Evolutionary conservation across 176 grass and related monocot species (phyloP).

Genomic region (Triticum urartu): DNA sequence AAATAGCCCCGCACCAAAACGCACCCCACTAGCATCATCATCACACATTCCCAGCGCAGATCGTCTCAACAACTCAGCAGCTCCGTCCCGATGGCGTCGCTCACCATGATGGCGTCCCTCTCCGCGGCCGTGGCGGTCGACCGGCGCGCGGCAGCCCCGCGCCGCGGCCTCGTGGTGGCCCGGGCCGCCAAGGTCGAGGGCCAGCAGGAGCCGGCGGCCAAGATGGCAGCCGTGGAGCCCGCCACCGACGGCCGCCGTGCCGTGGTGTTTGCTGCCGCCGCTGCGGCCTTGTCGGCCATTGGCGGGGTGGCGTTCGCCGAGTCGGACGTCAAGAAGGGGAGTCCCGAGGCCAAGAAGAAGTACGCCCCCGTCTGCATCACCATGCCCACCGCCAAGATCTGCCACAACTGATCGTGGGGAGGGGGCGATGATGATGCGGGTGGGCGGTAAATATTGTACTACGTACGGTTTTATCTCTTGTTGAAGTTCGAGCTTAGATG

Average conservation of each 20-base stretch:
- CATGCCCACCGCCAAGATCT: constrained; percentile 81
- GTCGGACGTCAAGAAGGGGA: constrained; percentile 44
- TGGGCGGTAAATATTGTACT: constrained; percentile 41
- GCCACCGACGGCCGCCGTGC: constrained; percentile 43
- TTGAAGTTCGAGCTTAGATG: constrained; percentile 21
- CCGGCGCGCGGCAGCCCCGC: background rate
- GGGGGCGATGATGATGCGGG: background rate
- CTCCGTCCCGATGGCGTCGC: constrained; percentile 50
- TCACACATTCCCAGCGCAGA: background rate
- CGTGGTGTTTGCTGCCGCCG: constrained; percentile 52
- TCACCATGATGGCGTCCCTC: constrained; percentile 66
- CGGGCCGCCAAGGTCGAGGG: constrained; percentile 28
- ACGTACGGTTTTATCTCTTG: constrained; percentile 16
- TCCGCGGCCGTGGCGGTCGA: constrained; percentile 41
- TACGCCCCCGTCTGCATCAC: constrained; percentile 78
- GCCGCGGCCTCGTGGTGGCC: constrained; percentile 38
- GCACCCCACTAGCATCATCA: background rate
- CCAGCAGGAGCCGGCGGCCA: constrained; percentile 25
- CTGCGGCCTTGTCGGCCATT: constrained; percentile 37
- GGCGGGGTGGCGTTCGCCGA: constrained; percentile 33
- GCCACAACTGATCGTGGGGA: constrained; percentile 40
- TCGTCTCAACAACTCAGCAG: background rate
- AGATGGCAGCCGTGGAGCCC: constrained; percentile 4
- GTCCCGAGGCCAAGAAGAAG: constrained; percentile 63
- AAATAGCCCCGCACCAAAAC: background rate